Percentiles rank a stretch among this genome's conserved stretches.
Conservation (phyloP, 495 filamentous ascomycete genomes). For the Annulohypoxylon maeteangense region DNA sequence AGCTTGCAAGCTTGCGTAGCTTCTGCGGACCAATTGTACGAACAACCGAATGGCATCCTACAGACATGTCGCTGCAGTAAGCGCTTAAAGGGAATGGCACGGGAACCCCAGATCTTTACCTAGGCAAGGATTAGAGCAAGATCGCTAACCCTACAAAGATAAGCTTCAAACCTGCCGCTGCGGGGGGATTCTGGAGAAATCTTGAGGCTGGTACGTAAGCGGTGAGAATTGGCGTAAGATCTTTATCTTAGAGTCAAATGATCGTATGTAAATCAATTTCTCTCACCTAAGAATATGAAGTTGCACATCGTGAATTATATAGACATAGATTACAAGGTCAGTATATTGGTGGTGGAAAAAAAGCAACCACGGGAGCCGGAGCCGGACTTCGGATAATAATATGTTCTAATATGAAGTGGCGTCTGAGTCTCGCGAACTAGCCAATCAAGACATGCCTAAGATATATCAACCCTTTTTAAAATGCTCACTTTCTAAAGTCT, state of each 20-base stretch:
- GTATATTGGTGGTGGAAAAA: neutral
- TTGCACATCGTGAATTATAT: neutral
- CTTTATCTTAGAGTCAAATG: neutral
- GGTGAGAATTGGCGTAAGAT: neutral
- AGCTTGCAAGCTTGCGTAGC: neutral
- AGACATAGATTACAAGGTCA: neutral
- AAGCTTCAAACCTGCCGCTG: constrained; percentile 9
- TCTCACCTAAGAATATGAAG: neutral
- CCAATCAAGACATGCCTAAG: neutral
- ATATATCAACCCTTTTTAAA: neutral
- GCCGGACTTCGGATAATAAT: neutral
- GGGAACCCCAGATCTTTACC: constrained; percentile 2
- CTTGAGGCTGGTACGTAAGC: constrained; percentile 5
- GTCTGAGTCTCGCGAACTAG: neutral
- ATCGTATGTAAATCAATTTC: too few species aligned
- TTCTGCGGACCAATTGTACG: neutral
- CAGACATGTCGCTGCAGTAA: neutral
- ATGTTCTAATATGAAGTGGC: neutral
- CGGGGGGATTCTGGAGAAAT: constrained; percentile 5
- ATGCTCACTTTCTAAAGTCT: neutral
- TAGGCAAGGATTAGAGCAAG: neutral
- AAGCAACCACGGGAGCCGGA: neutral
- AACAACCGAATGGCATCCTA: neutral
- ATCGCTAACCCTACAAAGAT: constrained; percentile 1
- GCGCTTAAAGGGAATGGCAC: neutral